Conservation (phyloP, 768 basidiomycete species). For the Leccinellum luteum region DNA sequence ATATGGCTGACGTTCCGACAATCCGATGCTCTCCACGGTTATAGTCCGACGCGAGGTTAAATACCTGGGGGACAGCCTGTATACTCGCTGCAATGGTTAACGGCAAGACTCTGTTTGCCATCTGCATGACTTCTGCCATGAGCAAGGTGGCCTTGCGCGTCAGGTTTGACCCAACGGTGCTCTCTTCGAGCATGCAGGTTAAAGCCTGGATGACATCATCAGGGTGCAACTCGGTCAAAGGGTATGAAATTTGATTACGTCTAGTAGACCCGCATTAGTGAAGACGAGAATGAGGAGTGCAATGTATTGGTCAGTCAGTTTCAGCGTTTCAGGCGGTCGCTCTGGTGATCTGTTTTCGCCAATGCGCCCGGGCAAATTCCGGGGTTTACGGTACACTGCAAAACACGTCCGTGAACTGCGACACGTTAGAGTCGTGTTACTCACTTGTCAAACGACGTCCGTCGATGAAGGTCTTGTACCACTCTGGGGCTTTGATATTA, state of each 20-base stretch:
- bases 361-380: conserved; percentile 32
- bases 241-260: conserved; percentile 49
- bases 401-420: neutral
- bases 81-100: conserved; percentile 76
- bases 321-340: conserved; percentile 55
- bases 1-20: conserved; percentile 79
- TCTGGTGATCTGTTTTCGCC: conserved; percentile 44
- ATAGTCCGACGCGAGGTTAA: conserved; percentile 81
- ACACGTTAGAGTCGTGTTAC: conserved; percentile 21
- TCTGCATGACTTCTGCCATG: conserved; percentile 86
- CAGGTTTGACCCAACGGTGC: conserved; percentile 65
- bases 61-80: conserved; percentile 84
- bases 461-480: conserved; percentile 91
- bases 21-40: conserved; percentile 73
- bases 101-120: conserved; percentile 86
- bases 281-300: conserved; percentile 82
- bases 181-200: conserved; percentile 81
- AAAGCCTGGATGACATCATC: conserved; percentile 57
- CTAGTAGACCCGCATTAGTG: conserved; percentile 82
- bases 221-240: neutral
- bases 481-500: conserved; percentile 88
- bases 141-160: conserved; percentile 88
- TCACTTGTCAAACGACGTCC: conserved; percentile 84
- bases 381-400: conserved; percentile 65
- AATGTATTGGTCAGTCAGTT: conserved; percentile 90